A percentile compares a stretch with the other conserved stretches of the same genome.
These are phyloP conservation scores for Aureobasidium sp. DNA, from an alignment of 2,329 filamentous ascomycete species.

Conservation along the genomic window DNA sequence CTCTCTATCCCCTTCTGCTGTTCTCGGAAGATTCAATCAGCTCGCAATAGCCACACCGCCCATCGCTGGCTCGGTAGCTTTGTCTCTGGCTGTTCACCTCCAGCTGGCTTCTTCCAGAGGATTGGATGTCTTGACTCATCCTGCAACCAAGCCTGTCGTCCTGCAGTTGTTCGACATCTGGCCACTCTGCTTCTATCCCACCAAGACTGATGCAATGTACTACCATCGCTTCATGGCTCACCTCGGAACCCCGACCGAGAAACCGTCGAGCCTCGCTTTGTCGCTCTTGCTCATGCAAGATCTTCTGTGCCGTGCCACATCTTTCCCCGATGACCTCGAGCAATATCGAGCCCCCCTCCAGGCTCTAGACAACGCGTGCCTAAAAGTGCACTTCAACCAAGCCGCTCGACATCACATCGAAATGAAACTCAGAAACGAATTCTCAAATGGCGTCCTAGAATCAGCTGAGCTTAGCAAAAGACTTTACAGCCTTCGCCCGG, in stretches of 20 bases:
- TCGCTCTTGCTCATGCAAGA: slow-evolving; percentile 3
- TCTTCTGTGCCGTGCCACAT: neutral
- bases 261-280: neutral
- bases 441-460: neutral
- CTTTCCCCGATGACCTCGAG: neutral
- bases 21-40: neutral
- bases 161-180: neutral
- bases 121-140: neutral
- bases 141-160: neutral
- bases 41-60: neutral
- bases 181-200: neutral
- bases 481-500: neutral
- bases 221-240: neutral
- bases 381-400: neutral
- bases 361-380: neutral
- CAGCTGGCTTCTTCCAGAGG: neutral
- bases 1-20: neutral
- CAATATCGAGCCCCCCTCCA: neutral
- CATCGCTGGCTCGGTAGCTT: neutral
- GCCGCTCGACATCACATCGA: neutral
- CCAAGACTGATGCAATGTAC: neutral
- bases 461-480: neutral
- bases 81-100: neutral
- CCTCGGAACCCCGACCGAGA: neutral
- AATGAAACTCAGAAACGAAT: neutral